These are phyloP conservation scores for Arabidopsis thaliana DNA, from an alignment of 345 rosid genomes.

Conservation along the genomic window TAIR10.1 NC_003070.9:17717501-17718000, in stretches of 20 bases:
- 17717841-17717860: constrained; percentile 99
- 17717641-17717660: constrained; percentile 81
- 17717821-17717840: constrained; percentile 98
- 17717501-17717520: constrained; percentile 84
- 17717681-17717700: constrained; percentile 87
- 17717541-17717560: constrained; percentile 77
- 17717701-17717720: constrained; percentile 69
- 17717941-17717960: constrained; percentile 72
- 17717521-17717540: constrained; percentile 84
- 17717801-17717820: constrained; percentile 91
- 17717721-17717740: constrained; percentile 79
- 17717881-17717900: constrained; percentile 99
- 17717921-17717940: constrained; percentile 78
- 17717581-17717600: constrained; percentile 84
- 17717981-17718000: constrained; percentile 90
- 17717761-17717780: constrained; percentile 92
- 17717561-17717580: constrained; percentile 91
- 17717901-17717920: constrained; percentile 87
- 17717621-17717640: constrained; percentile 86
- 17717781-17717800: constrained; percentile 91
- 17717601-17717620: constrained; percentile 87
- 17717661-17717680: constrained; percentile 90
- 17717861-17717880: constrained; percentile 99
- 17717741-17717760: constrained; percentile 90
- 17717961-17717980: constrained; percentile 80